Evolutionary conservation across 176 grass and related monocot species (phyloP).

Genomic region (Microstegium vimineum): DNA sequence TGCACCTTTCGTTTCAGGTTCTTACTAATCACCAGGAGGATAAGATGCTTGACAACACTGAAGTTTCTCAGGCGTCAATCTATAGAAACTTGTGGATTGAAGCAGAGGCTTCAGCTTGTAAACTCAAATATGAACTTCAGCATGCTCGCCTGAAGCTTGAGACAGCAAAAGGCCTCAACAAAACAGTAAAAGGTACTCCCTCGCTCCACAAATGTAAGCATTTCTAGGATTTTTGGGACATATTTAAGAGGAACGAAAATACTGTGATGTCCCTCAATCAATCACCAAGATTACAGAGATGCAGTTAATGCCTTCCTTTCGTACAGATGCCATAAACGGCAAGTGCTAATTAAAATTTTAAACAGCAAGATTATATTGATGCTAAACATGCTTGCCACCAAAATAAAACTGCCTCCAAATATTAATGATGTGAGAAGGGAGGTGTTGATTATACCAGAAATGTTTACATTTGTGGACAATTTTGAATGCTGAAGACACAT

Average conservation of each 20-base stretch:
- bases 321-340: background rate
- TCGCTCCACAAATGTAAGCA: background rate
- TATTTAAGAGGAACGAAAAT: background rate
- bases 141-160: conserved; percentile 37
- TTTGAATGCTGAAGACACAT: background rate
- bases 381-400: background rate
- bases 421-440: background rate
- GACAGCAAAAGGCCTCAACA: conserved; percentile 18
- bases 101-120: conserved; percentile 64
- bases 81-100: conserved; percentile 85
- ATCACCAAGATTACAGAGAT: background rate
- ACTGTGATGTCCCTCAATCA: background rate
- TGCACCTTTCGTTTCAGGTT: conserved; percentile 34
- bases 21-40: conserved; percentile 37
- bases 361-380: background rate
- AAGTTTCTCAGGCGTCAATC: conserved; percentile 40
- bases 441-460: background rate
- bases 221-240: background rate
- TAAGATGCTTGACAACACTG: conserved; percentile 35
- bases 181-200: conserved; percentile 11
- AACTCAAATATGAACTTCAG: conserved; percentile 83
- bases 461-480: background rate
- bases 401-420: background rate
- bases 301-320: background rate
- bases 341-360: background rate